Evolutionary conservation across 495 filamentous ascomycete genomes (phyloP).

Genomic region (Hypoxylon lenormandii): DNA sequence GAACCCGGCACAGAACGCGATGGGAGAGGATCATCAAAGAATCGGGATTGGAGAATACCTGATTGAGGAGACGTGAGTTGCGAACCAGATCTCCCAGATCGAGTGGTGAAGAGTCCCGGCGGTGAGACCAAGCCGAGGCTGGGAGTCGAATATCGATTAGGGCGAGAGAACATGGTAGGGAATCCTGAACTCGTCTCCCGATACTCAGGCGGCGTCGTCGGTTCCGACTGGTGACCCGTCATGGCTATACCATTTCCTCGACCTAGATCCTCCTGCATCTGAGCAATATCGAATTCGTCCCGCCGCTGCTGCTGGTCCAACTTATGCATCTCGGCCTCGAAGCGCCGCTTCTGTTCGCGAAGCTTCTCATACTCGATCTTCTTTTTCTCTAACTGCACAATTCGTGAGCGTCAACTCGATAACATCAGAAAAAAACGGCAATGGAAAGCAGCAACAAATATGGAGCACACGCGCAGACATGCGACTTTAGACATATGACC

Average conservation of each 20-base stretch:
- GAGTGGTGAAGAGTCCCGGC: conserved; percentile 78
- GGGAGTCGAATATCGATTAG: conserved; percentile 83
- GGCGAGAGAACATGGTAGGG: conserved; percentile 77
- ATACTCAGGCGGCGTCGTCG: conserved; percentile 96
- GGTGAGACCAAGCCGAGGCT: conserved; percentile 81
- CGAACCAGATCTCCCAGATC: conserved; percentile 78
- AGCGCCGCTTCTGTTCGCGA: conserved; percentile 82
- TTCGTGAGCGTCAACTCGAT: conserved; percentile 44
- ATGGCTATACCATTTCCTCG: conserved; percentile 52
- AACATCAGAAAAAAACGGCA: conserved; percentile 12
- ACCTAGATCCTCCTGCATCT: conserved; percentile 80
- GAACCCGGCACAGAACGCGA: conserved; percentile 89
- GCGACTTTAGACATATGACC: conserved; percentile 10
- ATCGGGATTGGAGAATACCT: conserved; percentile 62
- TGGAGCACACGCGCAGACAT: conserved; percentile 20
- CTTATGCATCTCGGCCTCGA: conserved; percentile 87
- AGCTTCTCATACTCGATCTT: conserved; percentile 86
- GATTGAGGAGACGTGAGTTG: conserved; percentile 71
- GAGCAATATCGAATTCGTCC: conserved; percentile 83
- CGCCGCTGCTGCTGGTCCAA: conserved; percentile 82
- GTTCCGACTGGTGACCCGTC: conserved; percentile 84
- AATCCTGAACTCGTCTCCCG: conserved; percentile 75
- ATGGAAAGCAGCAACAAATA: conserved; percentile 13
- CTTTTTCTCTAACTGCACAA: conserved; percentile 86
- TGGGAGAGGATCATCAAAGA: conserved; percentile 69